Percentiles rank a stretch among this genome's conserved stretches.
Conservation (phyloP, 139 green algal genomes). For the Chlamydomonas sphaeroides region DNA sequence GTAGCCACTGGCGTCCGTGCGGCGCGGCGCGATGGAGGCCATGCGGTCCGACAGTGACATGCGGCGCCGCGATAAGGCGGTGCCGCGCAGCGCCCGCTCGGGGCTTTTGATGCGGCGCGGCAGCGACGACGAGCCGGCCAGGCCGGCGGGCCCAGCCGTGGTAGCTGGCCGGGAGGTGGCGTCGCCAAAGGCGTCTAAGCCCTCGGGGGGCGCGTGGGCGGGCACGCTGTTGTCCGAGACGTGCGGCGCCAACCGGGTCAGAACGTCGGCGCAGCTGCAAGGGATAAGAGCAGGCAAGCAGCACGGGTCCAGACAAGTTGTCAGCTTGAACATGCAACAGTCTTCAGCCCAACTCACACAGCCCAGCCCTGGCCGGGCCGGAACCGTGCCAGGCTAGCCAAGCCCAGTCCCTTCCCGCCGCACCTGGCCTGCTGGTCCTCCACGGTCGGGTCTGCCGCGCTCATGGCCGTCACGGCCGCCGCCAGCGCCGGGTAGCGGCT, state of each 20-base stretch:
- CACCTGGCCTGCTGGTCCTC: conserved; percentile 40
- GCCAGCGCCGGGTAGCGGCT: conserved; percentile 19
- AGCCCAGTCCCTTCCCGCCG: too few relatives aligned
- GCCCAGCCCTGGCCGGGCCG: too few relatives aligned
- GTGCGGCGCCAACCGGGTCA: conserved; percentile 1
- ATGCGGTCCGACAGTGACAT: conserved; percentile 22
- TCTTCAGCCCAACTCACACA: too few relatives aligned
- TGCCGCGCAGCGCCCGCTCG: too few relatives aligned
- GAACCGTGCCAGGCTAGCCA: too few relatives aligned
- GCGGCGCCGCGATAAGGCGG: background rate
- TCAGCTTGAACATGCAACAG: too few relatives aligned
- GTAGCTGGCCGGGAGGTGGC: background rate
- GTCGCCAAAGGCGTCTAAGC: background rate
- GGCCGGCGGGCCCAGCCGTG: background rate
- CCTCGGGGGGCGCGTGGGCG: background rate
- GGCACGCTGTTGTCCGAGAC: conserved; percentile 34
- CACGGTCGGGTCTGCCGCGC: background rate
- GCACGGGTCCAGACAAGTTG: too few relatives aligned
- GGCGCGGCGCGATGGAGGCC: background rate
- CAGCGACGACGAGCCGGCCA: background rate
- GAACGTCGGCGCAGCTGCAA: conserved; percentile 27
- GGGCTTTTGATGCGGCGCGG: background rate
- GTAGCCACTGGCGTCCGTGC: background rate
- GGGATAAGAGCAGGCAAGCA: background rate
- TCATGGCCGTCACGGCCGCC: conserved; percentile 18